These are phyloP conservation scores for Plasmodium falciparum DNA, from an alignment of 169 alveolate species.

Conservation along the genomic window DNA sequence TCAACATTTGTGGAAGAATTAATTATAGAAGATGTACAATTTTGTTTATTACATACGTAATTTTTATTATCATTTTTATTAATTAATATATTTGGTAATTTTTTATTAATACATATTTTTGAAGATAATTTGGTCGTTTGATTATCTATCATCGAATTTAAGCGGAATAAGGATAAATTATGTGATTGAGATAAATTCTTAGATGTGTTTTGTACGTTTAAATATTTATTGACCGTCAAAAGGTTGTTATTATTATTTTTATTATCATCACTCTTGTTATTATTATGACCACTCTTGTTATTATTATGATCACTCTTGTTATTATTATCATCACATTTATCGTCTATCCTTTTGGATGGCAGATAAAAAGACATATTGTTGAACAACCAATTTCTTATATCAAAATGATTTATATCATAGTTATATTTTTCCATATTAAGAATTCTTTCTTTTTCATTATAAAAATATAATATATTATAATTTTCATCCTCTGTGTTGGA, in stretches of 20 bases:
- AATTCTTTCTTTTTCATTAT: constrained; percentile 20
- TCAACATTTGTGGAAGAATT: not conserved
- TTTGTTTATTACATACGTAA: not conserved
- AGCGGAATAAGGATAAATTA: constrained; percentile 30
- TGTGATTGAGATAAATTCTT: constrained; percentile 14
- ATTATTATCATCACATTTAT: not conserved
- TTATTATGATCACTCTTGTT: not conserved
- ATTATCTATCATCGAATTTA: constrained; percentile 32
- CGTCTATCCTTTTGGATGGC: constrained; percentile 10
- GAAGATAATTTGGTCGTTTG: not conserved
- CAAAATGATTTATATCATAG: constrained; percentile 19
- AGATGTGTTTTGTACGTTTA: not conserved
- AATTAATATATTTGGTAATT: constrained; percentile 21
- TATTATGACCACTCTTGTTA: not conserved
- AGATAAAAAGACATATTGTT: constrained; percentile 35
- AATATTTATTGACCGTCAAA: not conserved
- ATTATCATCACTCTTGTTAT: not conserved
- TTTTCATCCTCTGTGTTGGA: not conserved
- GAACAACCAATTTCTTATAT: constrained; percentile 35
- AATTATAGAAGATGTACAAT: not conserved
- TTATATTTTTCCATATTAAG: constrained; percentile 16
- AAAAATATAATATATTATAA: constrained; percentile 31
- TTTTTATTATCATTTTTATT: not conserved
- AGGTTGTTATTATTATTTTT: not conserved
- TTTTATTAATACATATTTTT: constrained; percentile 15